Evolutionary conservation across 1,284 basidiomycete species (phyloP), one percentile per base, ranked within the genome.

Genomic region (Stereum hirsutum): DNA sequence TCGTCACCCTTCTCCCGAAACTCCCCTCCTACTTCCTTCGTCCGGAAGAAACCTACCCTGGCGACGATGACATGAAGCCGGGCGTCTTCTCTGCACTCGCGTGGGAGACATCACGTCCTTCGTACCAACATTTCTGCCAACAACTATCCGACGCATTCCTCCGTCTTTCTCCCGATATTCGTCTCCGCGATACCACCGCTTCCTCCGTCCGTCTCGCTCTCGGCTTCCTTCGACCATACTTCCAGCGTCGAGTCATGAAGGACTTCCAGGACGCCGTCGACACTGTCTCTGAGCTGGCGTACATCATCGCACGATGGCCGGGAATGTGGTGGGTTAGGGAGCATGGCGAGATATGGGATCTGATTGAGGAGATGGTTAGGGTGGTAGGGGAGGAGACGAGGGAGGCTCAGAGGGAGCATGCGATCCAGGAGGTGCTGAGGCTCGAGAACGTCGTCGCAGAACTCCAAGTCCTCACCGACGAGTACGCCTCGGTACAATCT

Each of bases 21-120:
- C 69, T 87, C 25, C 84, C 83, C 0, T 78, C 78, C 8, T 87
- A 85, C 54, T 81, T 84, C 57, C 63, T 82, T 39, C 64, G 63
- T 46, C 59, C 61, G 43, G 63, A 67, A 21, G 49, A 63, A 42
- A 48, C 57, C 40, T 60, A 62, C 51, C 59, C 61, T 41, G 49
- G 57, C 41, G 59, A 60, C 52, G 58, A 62, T 39, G n/a, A n/a
- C n/a, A n/a, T n/a, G n/a, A 60, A 57, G 27, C 54, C 60, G 40
- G 65, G 63, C 42, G 63, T 69, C 11, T 59, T 83, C 44, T 61
- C 69, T 19, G 54, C 56, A 32, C 59, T 83, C 14, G 70, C 71
- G 7, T 83, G 81, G 81, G 70, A 81, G 48, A 75, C 73, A 49
- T 64, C 68, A 15, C 68, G 68, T 31, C 67, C 70, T 11, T 76